Evolutionary conservation across 73 alveolate species (phyloP).

Genomic region (Symbiodinium natans): DNA sequence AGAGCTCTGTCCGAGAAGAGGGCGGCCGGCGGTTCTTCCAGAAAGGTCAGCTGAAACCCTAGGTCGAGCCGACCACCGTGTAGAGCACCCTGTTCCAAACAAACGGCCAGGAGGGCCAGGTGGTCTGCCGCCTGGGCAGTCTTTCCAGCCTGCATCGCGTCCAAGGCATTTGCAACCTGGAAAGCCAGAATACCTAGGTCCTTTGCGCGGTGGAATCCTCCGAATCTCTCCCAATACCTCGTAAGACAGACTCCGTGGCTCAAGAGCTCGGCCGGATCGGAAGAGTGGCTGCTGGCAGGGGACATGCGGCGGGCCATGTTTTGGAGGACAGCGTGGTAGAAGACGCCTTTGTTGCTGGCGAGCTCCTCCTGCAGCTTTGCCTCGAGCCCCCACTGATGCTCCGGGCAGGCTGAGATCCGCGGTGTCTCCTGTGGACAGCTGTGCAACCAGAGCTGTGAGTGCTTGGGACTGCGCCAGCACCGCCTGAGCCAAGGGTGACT

Average conservation of each 20-base stretch:
- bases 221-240: neutral
- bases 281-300: neutral
- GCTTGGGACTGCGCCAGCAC: constrained; percentile 37
- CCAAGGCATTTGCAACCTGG: neutral
- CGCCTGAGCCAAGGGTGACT: neutral
- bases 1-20: too few species aligned
- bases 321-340: neutral
- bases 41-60: neutral
- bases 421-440: neutral
- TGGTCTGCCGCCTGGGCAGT: neutral
- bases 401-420: neutral
- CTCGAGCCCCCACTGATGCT: neutral
- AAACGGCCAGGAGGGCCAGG: constrained; percentile 1
- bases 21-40: constrained; percentile 33
- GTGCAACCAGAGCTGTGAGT: neutral
- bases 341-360: neutral
- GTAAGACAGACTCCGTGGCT: neutral
- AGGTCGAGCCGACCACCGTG: neutral
- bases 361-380: constrained; percentile 3
- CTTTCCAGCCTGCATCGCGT: neutral
- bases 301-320: neutral
- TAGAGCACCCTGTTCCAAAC: neutral
- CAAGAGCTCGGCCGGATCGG: neutral
- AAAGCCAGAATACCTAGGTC: neutral
- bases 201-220: neutral